These are phyloP conservation scores for Acephala macrosclerotiorum DNA, from an alignment of 2,329 filamentous ascomycete species.

Conservation along the genomic window DNA sequence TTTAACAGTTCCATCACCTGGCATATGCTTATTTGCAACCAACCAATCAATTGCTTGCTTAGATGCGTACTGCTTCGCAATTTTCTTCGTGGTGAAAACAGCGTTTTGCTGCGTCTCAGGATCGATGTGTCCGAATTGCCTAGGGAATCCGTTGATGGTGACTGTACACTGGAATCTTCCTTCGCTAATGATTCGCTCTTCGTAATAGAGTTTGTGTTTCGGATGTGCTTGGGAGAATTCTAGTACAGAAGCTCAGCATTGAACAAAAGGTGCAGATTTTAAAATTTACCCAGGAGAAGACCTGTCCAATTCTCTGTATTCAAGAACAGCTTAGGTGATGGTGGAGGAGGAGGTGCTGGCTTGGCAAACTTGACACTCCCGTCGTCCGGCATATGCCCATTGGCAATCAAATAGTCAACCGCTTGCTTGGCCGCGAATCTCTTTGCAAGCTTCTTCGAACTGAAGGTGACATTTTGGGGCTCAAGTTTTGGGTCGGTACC, in stretches of 20 bases:
- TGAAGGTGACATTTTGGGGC: slow-evolving; percentile 27
- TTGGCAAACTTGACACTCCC: slow-evolving; percentile 39
- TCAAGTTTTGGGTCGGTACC: not conserved
- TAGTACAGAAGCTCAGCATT: not conserved
- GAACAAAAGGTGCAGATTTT: not conserved
- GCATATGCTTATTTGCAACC: slow-evolving; percentile 40
- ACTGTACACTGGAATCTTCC: slow-evolving; percentile 35
- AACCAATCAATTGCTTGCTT: slow-evolving; percentile 45
- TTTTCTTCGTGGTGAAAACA: slow-evolving; percentile 41
- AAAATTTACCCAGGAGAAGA: not conserved
- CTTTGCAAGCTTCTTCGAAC: slow-evolving; percentile 43
- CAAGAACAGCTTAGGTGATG: not conserved
- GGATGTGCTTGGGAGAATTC: not conserved
- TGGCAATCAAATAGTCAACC: slow-evolving; percentile 41
- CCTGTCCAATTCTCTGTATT: not conserved
- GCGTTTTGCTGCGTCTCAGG: slow-evolving; percentile 4
- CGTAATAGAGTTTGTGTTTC: not conserved
- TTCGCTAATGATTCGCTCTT: not conserved
- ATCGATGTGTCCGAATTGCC: slow-evolving; percentile 31
- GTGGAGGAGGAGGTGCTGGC: slow-evolving; percentile 7
- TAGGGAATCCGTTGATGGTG: slow-evolving; percentile 32
- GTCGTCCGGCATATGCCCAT: slow-evolving; percentile 39
- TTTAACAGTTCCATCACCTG: slow-evolving; percentile 34
- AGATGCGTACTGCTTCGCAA: slow-evolving; percentile 42
- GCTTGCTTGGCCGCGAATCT: slow-evolving; percentile 43